These are phyloP conservation scores for Prinsepia uniflora DNA, from an alignment of 306 rosid genomes.

Conservation along the genomic window DNA sequence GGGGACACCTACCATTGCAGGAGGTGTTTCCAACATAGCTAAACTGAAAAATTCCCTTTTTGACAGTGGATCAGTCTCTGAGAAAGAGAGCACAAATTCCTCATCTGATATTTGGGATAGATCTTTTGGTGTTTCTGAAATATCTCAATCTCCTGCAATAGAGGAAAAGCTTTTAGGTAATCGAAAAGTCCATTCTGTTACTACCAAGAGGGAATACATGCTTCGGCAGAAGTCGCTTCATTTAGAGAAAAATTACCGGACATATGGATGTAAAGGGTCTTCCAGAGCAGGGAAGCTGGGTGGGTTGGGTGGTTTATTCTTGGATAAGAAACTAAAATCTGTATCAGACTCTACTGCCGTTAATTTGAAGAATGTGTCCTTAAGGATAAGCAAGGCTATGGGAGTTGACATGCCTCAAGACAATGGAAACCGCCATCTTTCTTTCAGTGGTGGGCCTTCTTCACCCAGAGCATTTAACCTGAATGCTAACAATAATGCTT, in stretches of 20 bases:
- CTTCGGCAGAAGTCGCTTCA: slow-evolving; percentile 78
- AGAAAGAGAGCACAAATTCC: slow-evolving; percentile 45
- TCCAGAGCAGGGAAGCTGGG: slow-evolving; percentile 67
- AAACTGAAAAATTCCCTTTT: slow-evolving; percentile 39
- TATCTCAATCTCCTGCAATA: slow-evolving; percentile 42
- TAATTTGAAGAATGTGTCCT: slow-evolving; percentile 63
- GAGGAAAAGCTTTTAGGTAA: slow-evolving; percentile 54
- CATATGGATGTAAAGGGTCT: slow-evolving; percentile 73
- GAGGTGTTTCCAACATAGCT: slow-evolving; percentile 31
- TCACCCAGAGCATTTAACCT: slow-evolving; percentile 33
- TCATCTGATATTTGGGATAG: slow-evolving; percentile 40
- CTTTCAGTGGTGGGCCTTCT: slow-evolving; percentile 44
- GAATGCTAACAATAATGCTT: slow-evolving; percentile 37
- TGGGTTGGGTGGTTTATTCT: slow-evolving; percentile 58
- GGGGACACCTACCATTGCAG: slow-evolving; percentile 35
- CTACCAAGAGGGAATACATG: slow-evolving; percentile 69
- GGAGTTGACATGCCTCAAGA: slow-evolving; percentile 61
- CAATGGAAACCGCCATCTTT: slow-evolving; percentile 34
- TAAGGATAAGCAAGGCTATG: slow-evolving; percentile 64
- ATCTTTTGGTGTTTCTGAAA: slow-evolving; percentile 39
- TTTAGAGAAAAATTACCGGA: slow-evolving; percentile 60
- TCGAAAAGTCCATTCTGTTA: slow-evolving; percentile 54
- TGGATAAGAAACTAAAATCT: slow-evolving; percentile 73
- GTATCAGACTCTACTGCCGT: slow-evolving; percentile 56
- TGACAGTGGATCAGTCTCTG: slow-evolving; percentile 34